Conservation (phyloP, 2,329 filamentous ascomycete genomes). For the Colletotrichum tofieldiae region DNA sequence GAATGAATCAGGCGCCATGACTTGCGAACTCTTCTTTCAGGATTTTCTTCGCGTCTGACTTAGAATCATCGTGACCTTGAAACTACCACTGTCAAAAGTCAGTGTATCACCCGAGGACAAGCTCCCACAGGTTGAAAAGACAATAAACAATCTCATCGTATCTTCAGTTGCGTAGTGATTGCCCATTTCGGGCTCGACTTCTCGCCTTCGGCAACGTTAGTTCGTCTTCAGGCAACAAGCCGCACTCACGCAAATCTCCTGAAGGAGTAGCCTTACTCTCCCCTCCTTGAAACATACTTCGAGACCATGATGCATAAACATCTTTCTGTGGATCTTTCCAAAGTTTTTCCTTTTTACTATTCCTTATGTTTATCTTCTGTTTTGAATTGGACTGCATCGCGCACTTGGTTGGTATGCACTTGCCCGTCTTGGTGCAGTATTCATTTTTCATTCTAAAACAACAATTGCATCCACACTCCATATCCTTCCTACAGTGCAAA, state of each 20-base stretch:
- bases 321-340: too few relatives aligned
- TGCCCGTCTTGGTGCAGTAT: too few relatives aligned
- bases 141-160: slow-evolving; percentile 18
- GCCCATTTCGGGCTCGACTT: background rate
- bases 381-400: too few relatives aligned
- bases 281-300: slow-evolving; percentile 90
- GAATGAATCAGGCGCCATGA: background rate
- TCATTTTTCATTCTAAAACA: background rate
- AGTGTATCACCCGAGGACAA: slow-evolving; percentile 26
- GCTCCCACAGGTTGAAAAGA: slow-evolving; percentile 20
- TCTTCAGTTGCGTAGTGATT: slow-evolving; percentile 12
- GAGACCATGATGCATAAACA: too few relatives aligned
- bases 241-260: slow-evolving; percentile 80
- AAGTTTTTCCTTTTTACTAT: too few relatives aligned
- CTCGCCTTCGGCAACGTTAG: slow-evolving; percentile 17
- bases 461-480: slow-evolving; percentile 36
- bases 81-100: slow-evolving; percentile 16
- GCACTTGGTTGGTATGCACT: too few relatives aligned
- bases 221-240: slow-evolving; percentile 76
- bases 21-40: too few relatives aligned
- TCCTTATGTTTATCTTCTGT: too few relatives aligned
- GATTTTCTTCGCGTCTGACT: too few relatives aligned
- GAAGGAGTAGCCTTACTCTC: slow-evolving; percentile 85
- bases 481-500: slow-evolving; percentile 38
- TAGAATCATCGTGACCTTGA: too few relatives aligned